Evolutionary conservation across 176 grass and related monocot species (phyloP).

Genomic region (Ampelocalamus luodianensis): DNA sequence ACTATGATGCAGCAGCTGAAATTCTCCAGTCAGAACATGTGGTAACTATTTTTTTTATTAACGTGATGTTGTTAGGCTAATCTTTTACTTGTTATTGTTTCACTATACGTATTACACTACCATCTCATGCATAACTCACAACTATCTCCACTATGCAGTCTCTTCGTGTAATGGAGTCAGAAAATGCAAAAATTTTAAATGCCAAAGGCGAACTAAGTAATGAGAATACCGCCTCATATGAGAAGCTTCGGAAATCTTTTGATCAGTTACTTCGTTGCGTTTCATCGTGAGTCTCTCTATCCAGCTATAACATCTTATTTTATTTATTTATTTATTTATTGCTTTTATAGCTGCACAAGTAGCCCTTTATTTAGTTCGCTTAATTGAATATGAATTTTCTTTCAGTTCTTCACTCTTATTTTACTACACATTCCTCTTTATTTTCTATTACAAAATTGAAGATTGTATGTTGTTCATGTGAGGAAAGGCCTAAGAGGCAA

Average conservation of each 20-base stretch:
- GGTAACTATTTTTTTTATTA: constrained; percentile 54
- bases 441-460: neutral
- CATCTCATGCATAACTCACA: constrained; percentile 14
- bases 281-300: constrained; percentile 60
- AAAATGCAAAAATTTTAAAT: constrained; percentile 87
- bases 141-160: constrained; percentile 50
- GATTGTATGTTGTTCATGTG: neutral
- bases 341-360: neutral
- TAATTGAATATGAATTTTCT: constrained; percentile 25
- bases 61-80: constrained; percentile 59
- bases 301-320: neutral
- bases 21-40: constrained; percentile 78
- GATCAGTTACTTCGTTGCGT: constrained; percentile 72
- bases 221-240: constrained; percentile 72
- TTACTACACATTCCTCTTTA: neutral
- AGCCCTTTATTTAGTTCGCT: neutral
- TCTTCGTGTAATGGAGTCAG: constrained; percentile 74
- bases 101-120: neutral
- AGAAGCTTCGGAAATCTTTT: constrained; percentile 69
- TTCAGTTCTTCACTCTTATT: neutral
- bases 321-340: neutral
- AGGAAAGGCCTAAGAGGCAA: neutral
- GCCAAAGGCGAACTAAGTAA: constrained; percentile 93
- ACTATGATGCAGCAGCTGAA: constrained; percentile 76
- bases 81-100: constrained; percentile 10